phyloP scores from a whole-genome alignment of 2,329 filamentous ascomycete species.

The Sphaerostilbella broomeana region DNA sequence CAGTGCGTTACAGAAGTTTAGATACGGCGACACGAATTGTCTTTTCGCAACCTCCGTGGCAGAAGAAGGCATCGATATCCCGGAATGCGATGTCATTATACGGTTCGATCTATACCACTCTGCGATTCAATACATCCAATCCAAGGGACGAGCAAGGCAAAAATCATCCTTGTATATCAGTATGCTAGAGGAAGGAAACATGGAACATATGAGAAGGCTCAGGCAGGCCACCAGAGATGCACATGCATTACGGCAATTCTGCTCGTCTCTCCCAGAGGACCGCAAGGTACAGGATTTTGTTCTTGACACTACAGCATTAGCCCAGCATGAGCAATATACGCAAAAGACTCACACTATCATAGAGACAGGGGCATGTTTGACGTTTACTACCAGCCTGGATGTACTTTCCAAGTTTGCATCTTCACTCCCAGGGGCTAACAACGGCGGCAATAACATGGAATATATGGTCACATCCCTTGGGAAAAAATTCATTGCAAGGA shows the following conservation, averaged over 20 bases:
- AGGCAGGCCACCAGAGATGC: constrained; percentile 56
- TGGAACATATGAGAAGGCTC: constrained; percentile 49
- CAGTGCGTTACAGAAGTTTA: constrained; percentile 60
- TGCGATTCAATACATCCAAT: constrained; percentile 93
- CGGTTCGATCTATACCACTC: constrained; percentile 84
- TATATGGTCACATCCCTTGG: constrained; percentile 56
- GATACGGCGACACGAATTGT: constrained; percentile 53
- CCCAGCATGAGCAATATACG: constrained; percentile 17
- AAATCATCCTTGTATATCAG: constrained; percentile 72
- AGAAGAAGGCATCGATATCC: constrained; percentile 62
- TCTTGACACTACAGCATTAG: constrained; percentile 14
- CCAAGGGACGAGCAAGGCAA: constrained; percentile 77
- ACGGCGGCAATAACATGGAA: constrained; percentile 35
- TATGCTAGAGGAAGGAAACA: constrained; percentile 71
- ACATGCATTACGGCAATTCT: constrained; percentile 65
- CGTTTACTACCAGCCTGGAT: constrained; percentile 64
- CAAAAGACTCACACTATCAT: constrained; percentile 54
- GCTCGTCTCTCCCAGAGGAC: constrained; percentile 65
- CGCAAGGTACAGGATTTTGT: constrained; percentile 40
- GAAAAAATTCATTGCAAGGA: constrained; percentile 65
- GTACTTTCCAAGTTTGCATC: constrained; percentile 69
- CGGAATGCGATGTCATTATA: constrained; percentile 60
- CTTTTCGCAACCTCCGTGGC: constrained; percentile 61
- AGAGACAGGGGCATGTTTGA: constrained; percentile 69
- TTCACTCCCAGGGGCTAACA: constrained; percentile 40